phyloP scores from a whole-genome alignment of 805 yeast species.

The Ogataea wickerhamii region DNA sequence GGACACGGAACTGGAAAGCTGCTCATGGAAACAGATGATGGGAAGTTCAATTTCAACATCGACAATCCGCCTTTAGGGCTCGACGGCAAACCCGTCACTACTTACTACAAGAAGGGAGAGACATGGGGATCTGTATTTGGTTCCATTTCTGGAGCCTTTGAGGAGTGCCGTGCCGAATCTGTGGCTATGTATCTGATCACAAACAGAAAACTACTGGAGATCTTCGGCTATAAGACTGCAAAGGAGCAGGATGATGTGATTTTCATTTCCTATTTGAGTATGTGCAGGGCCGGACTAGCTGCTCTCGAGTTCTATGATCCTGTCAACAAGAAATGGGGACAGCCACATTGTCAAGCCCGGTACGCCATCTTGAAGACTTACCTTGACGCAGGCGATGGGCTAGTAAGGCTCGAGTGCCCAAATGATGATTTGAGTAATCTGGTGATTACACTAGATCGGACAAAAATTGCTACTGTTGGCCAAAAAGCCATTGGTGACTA shows the following conservation, averaged over 20 bases:
- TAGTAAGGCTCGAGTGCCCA: slow-evolving; percentile 50
- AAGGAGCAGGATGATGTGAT: slow-evolving; percentile 62
- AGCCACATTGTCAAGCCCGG: slow-evolving; percentile 92
- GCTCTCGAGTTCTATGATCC: slow-evolving; percentile 91
- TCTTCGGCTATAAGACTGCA: slow-evolving; percentile 62
- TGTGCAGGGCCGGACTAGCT: slow-evolving; percentile 85
- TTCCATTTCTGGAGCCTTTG: slow-evolving; percentile 78
- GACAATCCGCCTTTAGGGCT: slow-evolving; percentile 58
- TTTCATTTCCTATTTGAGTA: slow-evolving; percentile 66
- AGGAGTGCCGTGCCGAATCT: slow-evolving; percentile 90
- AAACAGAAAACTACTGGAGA: slow-evolving; percentile 60
- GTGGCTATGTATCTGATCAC: slow-evolving; percentile 81
- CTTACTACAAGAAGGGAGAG: slow-evolving; percentile 75
- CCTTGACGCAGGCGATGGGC: slow-evolving; percentile 57
- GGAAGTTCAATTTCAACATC: slow-evolving; percentile 68
- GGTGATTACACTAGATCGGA: slow-evolving; percentile 52
- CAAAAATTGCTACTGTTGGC: slow-evolving; percentile 65
- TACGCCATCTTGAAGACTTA: slow-evolving; percentile 78
- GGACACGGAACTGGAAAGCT: slow-evolving; percentile 93
- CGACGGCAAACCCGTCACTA: slow-evolving; percentile 56
- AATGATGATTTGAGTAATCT: slow-evolving; percentile 56
- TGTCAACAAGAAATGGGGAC: slow-evolving; percentile 79
- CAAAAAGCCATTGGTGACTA: slow-evolving; percentile 71
- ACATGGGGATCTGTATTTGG: slow-evolving; percentile 92
- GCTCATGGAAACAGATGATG: slow-evolving; percentile 53